phyloP scores from a whole-genome alignment of 164 flowering plant genomes.

The Santalum album region DNA sequence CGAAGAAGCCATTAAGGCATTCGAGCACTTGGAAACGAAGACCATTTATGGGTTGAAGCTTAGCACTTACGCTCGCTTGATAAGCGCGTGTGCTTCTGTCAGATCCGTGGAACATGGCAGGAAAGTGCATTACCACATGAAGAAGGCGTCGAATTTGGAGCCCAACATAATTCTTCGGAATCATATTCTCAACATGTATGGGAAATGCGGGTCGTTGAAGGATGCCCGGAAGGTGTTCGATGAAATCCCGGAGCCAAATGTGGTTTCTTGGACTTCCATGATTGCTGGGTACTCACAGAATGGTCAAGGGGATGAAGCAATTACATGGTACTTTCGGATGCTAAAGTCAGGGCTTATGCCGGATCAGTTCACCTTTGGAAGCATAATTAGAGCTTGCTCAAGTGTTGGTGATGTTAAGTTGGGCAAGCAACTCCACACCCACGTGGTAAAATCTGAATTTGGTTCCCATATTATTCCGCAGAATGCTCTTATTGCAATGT shows the following conservation, averaged over 20 bases:
- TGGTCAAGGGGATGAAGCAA: conserved; percentile 30
- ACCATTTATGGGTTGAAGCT: conserved; percentile 20
- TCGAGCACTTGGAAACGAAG: conserved; percentile 26
- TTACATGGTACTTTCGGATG: conserved; percentile 39
- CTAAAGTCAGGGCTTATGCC: conserved; percentile 33
- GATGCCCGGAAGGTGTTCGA: conserved; percentile 55
- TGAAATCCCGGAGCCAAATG: conserved; percentile 40
- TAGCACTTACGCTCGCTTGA: conserved; percentile 37
- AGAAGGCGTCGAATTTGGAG: conserved; percentile 15
- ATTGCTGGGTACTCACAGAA: conserved; percentile 62
- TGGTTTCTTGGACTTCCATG: conserved; percentile 63
- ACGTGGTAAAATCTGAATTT: conserved; percentile 35
- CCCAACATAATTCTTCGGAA: conserved; percentile 43
- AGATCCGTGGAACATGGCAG: conserved; percentile 37
- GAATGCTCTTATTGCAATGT: conserved; percentile 65
- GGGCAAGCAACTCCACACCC: conserved; percentile 56
- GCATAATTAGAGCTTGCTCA: conserved; percentile 45
- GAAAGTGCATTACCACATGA: conserved; percentile 37
- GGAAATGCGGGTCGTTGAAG: conserved; percentile 46
- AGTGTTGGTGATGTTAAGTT: conserved; percentile 23
- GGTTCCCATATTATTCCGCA: conserved; percentile 39
- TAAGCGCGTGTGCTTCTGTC: conserved; percentile 44
- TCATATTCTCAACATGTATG: conserved; percentile 62
- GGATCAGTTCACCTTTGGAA: conserved; percentile 55
- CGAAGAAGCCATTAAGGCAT: conserved; percentile 49